phyloP scores from a whole-genome alignment of 768 basidiomycete species.

The Gelatoporia subvermispora region DNA sequence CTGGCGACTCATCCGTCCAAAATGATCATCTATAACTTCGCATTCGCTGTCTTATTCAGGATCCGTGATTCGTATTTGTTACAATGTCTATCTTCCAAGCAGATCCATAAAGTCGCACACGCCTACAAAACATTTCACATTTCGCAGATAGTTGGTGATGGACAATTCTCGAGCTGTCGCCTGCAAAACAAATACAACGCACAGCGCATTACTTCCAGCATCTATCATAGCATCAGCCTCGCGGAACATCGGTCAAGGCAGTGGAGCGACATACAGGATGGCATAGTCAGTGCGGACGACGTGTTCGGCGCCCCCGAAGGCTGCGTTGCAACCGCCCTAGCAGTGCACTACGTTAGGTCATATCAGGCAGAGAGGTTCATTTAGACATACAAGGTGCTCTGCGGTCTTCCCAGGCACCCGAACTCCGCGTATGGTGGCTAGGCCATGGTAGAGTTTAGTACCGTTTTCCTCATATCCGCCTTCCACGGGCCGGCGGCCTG shows the following conservation, averaged over 20 bases:
- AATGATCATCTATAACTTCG: too few relatives aligned
- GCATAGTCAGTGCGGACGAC: slow-evolving; percentile 35
- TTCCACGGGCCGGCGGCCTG: slow-evolving; percentile 54
- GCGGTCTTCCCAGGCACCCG: slow-evolving; percentile 73
- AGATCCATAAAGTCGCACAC: too few relatives aligned
- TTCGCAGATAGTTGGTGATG: too few relatives aligned
- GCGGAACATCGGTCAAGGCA: neutral
- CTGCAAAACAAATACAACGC: too few relatives aligned
- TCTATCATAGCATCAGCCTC: slow-evolving; percentile 3
- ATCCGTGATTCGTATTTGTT: too few relatives aligned
- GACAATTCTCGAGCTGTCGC: too few relatives aligned
- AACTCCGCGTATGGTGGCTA: slow-evolving; percentile 45
- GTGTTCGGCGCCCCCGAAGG: slow-evolving; percentile 35
- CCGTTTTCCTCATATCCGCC: slow-evolving; percentile 76
- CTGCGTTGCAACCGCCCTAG: slow-evolving; percentile 39
- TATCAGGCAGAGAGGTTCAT: neutral
- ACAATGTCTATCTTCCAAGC: too few relatives aligned
- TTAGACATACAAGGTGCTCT: slow-evolving; percentile 52
- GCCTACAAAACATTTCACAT: too few relatives aligned
- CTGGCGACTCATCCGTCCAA: too few relatives aligned
- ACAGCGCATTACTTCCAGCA: slow-evolving; percentile 9
- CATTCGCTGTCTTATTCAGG: too few relatives aligned
- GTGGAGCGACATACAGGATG: slow-evolving; percentile 33
- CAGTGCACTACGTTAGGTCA: too few relatives aligned
- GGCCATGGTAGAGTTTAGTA: slow-evolving; percentile 61